Conservation (phyloP, 176 grass and related monocot genomes). For the Triticum timopheevii region DNA sequence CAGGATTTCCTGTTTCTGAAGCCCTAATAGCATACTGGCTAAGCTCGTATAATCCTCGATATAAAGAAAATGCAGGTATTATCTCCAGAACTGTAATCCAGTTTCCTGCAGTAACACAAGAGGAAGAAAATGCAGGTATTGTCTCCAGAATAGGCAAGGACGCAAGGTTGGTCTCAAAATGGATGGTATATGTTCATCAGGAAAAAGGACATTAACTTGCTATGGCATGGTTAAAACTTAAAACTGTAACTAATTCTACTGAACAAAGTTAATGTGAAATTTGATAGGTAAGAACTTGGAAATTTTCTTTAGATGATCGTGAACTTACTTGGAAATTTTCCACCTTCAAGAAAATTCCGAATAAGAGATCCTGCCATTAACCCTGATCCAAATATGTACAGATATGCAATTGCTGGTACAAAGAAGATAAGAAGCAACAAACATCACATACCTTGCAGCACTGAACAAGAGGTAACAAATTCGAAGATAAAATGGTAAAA, state of each 20-base stretch:
- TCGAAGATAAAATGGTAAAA: neutral
- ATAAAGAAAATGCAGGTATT: conserved; percentile 88
- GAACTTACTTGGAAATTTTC: conserved; percentile 82
- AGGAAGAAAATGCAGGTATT: neutral
- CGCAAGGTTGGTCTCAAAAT: neutral
- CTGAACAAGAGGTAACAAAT: neutral
- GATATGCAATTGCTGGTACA: conserved; percentile 72
- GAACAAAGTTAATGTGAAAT: neutral
- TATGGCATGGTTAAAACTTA: conserved; percentile 13
- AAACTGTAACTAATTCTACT: conserved; percentile 6
- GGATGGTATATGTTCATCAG: neutral
- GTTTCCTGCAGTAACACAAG: conserved; percentile 34
- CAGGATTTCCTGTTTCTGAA: conserved; percentile 48
- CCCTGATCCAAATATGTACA: conserved; percentile 84
- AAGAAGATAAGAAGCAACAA: conserved; percentile 27
- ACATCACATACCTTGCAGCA: conserved; percentile 34
- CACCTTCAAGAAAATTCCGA: conserved; percentile 72
- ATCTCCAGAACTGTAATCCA: conserved; percentile 93
- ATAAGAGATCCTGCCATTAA: conserved; percentile 72
- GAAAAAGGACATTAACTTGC: neutral
- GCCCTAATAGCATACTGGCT: conserved; percentile 63
- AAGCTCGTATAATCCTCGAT: conserved; percentile 80
- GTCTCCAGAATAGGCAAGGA: neutral
- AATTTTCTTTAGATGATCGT: neutral
- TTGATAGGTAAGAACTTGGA: neutral